Evolutionary conservation across 2,329 filamentous ascomycete species (phyloP).

Genomic region (Nectriaceae sp.): DNA sequence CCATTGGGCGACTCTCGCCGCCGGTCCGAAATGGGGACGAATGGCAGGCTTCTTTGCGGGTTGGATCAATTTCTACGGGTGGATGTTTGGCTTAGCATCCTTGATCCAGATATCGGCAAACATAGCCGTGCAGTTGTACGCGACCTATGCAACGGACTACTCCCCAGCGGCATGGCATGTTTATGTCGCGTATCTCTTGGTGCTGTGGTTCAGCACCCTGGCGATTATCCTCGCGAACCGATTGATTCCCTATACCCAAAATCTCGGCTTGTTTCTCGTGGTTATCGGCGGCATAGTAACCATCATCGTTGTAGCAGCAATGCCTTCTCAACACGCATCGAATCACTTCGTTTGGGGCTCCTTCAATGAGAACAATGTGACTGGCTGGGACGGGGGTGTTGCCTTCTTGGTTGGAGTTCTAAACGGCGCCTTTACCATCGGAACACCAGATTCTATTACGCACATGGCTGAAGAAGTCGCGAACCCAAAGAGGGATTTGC

Average conservation of each 20-base stretch:
- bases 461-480: conserved; percentile 29
- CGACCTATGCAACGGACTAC: conserved; percentile 17
- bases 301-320: conserved; percentile 22
- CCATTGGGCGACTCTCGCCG: conserved; percentile 27
- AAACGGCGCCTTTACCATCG: conserved; percentile 28
- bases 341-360: conserved; percentile 25
- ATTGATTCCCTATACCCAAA: conserved; percentile 24
- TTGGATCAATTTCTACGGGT: conserved; percentile 31
- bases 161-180: conserved; percentile 23
- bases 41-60: conserved; percentile 25
- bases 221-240: conserved; percentile 26
- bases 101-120: conserved; percentile 27
- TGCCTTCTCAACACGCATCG: conserved; percentile 22
- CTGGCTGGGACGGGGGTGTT: conserved; percentile 26
- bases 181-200: conserved; percentile 22
- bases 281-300: conserved; percentile 23
- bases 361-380: conserved; percentile 25
- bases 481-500: conserved; percentile 18
- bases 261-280: conserved; percentile 24
- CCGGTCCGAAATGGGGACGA: conserved; percentile 25
- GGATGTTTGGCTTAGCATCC: conserved; percentile 30
- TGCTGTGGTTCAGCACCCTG: conserved; percentile 22
- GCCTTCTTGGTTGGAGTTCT: conserved; percentile 26
- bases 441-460: conserved; percentile 24
- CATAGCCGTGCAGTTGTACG: conserved; percentile 24